Conservation (phyloP, 1,139 yeast species). For the Pichia cactophila region DNA sequence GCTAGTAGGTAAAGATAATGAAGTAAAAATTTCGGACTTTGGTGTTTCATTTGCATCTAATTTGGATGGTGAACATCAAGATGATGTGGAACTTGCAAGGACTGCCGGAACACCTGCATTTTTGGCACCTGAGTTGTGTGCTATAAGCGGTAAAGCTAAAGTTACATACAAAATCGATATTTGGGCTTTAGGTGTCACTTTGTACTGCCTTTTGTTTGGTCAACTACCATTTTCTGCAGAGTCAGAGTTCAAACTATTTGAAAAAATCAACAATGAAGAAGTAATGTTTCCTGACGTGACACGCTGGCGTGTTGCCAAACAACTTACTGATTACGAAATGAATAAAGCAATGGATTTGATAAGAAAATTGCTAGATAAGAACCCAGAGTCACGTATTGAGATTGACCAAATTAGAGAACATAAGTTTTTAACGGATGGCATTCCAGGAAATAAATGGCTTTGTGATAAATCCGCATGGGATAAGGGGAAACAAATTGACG, state of each 20-base stretch:
- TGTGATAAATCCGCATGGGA: slow-evolving; percentile 25
- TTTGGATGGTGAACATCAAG: slow-evolving; percentile 50
- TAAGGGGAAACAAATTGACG: slow-evolving; percentile 38
- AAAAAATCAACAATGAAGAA: slow-evolving; percentile 63
- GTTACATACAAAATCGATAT: slow-evolving; percentile 78
- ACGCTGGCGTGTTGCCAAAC: slow-evolving; percentile 35
- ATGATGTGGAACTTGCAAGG: slow-evolving; percentile 78
- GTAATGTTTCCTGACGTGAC: slow-evolving; percentile 51
- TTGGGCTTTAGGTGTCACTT: slow-evolving; percentile 95
- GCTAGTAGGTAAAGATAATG: slow-evolving; percentile 60
- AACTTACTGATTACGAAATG: slow-evolving; percentile 37
- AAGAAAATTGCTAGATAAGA: slow-evolving; percentile 55
- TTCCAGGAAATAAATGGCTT: slow-evolving; percentile 31
- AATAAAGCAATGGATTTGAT: slow-evolving; percentile 62
- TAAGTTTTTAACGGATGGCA: slow-evolving; percentile 63
- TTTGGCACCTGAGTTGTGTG: slow-evolving; percentile 71
- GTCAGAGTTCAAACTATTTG: slow-evolving; percentile 78
- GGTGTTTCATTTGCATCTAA: slow-evolving; percentile 85
- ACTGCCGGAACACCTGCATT: slow-evolving; percentile 92
- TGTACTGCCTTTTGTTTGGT: slow-evolving; percentile 85
- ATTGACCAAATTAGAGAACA: slow-evolving; percentile 71
- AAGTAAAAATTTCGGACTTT: slow-evolving; percentile 90
- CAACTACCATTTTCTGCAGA: slow-evolving; percentile 86
- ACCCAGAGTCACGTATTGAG: slow-evolving; percentile 62
- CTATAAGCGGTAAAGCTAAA: slow-evolving; percentile 34